These are phyloP conservation scores for Nicotiana attenuata DNA, from an alignment of 257 asterid species.

Conservation along the genomic window DNA sequence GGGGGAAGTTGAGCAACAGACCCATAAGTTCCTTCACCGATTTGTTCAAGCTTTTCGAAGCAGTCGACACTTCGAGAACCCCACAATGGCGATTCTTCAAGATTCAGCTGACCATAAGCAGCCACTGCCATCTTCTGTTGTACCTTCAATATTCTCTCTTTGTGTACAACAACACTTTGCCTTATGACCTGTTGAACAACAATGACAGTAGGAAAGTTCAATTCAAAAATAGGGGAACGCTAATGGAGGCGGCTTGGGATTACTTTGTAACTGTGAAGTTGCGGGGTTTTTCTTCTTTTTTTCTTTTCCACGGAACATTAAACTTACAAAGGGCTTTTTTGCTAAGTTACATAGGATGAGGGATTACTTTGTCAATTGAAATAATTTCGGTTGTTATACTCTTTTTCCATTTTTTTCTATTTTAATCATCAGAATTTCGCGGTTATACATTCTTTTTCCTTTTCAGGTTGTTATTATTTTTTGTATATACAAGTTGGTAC, in stretches of 20 bases:
- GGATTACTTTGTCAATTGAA: background rate
- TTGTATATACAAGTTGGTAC: too few species aligned
- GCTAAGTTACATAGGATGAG: background rate
- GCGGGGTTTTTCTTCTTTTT: background rate
- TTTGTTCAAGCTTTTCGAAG: conserved; percentile 90
- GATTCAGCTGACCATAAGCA: conserved; percentile 51
- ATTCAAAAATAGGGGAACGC: background rate
- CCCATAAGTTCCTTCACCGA: conserved; percentile 99
- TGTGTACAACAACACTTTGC: background rate
- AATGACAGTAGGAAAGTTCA: background rate
- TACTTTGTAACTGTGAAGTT: background rate
- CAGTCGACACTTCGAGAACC: conserved; percentile 95
- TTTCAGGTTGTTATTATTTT: too few species aligned
- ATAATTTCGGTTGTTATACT: background rate
- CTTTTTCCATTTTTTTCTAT: too few species aligned
- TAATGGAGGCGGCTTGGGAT: background rate
- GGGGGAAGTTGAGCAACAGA: background rate
- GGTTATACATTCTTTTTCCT: too few species aligned
- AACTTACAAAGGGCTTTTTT: background rate
- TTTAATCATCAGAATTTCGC: too few species aligned
- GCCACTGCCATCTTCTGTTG: conserved; percentile 41
- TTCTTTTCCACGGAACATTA: background rate
- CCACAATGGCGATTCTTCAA: conserved; percentile 84
- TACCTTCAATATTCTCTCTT: background rate
- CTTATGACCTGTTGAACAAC: background rate